Base-by-base conservation (phyloP, 345 rosid species). In the Carallia brachiata region DNA sequence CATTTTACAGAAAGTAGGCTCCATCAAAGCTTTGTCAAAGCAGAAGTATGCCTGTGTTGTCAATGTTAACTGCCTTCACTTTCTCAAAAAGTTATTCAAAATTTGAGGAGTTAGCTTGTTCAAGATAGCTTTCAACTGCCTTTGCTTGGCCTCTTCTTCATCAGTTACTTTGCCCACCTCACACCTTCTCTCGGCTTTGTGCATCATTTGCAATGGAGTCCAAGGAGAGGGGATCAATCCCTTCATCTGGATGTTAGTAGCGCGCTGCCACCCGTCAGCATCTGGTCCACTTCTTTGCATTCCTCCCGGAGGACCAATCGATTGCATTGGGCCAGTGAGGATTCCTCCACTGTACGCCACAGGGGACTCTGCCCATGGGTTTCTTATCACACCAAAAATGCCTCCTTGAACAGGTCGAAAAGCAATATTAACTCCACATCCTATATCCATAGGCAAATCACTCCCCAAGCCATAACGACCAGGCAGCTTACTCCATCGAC, bases 1-100 rank as follows among this genome's bases (percentile, higher is more conserved):
- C 97, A 96, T 96, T 79, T 96, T 97, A 84, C 97, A 89, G 75
- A 96, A 96, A 63, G 98, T 92, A 60, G 98, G 99, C 84, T 92
- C 98, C 93, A 87, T 92, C 63, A 92, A 85, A 74, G 99, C 99
- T 84, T 90, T 92, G 79, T 92, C 97, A 82, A 92, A 96, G 74
- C 16, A 52, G 71, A 73, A 95, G 99, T 6, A 97, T 96, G 65
- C 9, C 79, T 31, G 81, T 83, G 72, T 82, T 96, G 78, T 96
- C 96, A 52, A 96, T 92, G 65, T 89, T 89, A 48, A 96, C 98
- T 27, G 65, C 87, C 78, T 88, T 87, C 10, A 96, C 99, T 82
- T 92, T 93, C 84, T 92, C 91, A 81, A 96, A 90, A 63, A 96
- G 86, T 74, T 89, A 92, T 30, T 87, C 95, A 62, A 92, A 96